These are phyloP conservation scores for Schizothecium vesticola DNA, from an alignment of 495 filamentous ascomycete genomes.

Conservation along the genomic window DNA sequence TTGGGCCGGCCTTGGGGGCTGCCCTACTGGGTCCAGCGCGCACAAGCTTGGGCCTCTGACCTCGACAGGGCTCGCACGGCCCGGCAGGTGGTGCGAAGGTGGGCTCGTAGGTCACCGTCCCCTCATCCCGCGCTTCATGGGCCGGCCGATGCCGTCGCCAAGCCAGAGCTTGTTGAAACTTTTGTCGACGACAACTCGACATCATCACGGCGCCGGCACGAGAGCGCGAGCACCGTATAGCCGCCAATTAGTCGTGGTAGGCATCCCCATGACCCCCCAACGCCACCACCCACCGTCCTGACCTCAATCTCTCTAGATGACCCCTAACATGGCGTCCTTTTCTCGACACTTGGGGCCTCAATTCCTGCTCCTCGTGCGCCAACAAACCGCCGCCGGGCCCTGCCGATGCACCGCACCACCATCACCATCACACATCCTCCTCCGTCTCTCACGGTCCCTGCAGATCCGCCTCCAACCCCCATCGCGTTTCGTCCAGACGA, in stretches of 20 bases:
- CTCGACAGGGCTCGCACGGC: background rate
- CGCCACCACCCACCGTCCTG: background rate
- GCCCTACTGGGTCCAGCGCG: background rate
- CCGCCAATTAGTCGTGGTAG: background rate
- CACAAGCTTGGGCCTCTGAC: background rate
- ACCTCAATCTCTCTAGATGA: background rate
- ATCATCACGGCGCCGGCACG: background rate
- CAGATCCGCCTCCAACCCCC: conserved; percentile 6
- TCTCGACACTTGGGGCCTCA: conserved; percentile 2
- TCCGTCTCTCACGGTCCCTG: background rate
- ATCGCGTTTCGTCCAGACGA: conserved; percentile 16
- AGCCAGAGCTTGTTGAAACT: background rate
- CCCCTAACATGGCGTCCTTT: conserved; percentile 4
- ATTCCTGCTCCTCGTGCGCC: conserved; percentile 8
- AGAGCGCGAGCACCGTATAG: background rate
- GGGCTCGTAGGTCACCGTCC: too few species aligned
- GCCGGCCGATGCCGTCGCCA: background rate
- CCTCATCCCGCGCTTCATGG: background rate
- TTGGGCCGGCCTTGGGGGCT: conserved; percentile 10
- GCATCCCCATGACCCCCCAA: background rate
- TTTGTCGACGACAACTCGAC: conserved; percentile 1
- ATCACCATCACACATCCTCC: conserved; percentile 2
- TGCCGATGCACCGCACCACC: conserved; percentile 3
- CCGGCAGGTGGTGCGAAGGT: background rate
- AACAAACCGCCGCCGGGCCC: background rate